A percentile compares a stretch with the other conserved stretches of the same genome.
Conservation (phyloP, 352 stramenopile genomes). For the Blastocystis sp. region DNA sequence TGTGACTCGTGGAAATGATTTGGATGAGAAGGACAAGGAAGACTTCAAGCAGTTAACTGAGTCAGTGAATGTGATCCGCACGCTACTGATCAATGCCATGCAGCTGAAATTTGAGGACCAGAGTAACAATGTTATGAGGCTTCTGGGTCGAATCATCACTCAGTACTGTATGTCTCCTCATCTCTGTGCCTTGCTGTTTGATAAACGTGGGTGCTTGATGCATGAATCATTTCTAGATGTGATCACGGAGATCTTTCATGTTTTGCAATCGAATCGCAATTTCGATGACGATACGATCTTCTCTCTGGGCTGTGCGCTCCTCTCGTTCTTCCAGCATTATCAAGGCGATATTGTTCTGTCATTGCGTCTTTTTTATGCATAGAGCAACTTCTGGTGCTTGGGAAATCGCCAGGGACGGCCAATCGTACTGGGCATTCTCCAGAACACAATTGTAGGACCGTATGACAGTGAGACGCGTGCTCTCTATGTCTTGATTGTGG, state of each 20-base stretch:
- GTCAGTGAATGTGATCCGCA: background rate
- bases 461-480: background rate
- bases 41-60: background rate
- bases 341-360: slow-evolving; percentile 1
- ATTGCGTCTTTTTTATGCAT: background rate
- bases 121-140: background rate
- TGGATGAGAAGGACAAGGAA: background rate
- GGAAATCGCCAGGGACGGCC: background rate
- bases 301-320: background rate
- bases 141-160: background rate
- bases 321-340: slow-evolving; percentile 1
- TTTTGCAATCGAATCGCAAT: background rate
- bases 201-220: background rate
- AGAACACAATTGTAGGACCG: background rate
- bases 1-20: background rate
- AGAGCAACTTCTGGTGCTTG: background rate
- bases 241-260: background rate
- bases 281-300: slow-evolving; percentile 5
- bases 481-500: slow-evolving; percentile 3
- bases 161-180: background rate
- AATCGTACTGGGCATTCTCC: background rate
- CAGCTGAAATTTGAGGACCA: background rate
- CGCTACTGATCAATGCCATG: background rate
- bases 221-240: background rate
- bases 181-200: background rate